These are phyloP conservation scores for Epichloe coenophiala DNA, from an alignment of 2,329 filamentous ascomycete species.

Conservation along the genomic window DNA sequence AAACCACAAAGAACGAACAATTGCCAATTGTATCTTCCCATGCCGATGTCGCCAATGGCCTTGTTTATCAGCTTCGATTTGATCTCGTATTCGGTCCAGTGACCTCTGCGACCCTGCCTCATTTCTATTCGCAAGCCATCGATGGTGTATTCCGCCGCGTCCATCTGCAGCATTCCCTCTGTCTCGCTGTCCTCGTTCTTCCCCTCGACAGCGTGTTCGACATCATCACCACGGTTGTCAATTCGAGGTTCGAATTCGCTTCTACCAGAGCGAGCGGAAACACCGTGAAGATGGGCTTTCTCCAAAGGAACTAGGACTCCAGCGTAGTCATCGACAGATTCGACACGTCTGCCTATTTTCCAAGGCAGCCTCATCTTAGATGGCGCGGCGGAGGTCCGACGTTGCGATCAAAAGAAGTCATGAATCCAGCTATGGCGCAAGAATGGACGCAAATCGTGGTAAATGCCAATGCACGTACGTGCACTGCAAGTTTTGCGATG, in stretches of 20 bases:
- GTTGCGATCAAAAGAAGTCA: not conserved
- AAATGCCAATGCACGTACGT: not conserved
- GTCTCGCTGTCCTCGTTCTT: constrained; percentile 26
- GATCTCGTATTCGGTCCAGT: constrained; percentile 60
- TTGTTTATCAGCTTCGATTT: constrained; percentile 74
- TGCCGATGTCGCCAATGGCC: constrained; percentile 76
- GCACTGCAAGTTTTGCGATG: not conserved
- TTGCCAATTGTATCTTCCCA: constrained; percentile 79
- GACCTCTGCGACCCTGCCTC: constrained; percentile 42
- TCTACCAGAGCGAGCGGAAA: constrained; percentile 33
- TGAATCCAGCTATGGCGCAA: not conserved
- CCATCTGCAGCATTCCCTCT: constrained; percentile 39
- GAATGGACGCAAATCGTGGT: not conserved
- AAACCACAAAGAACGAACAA: constrained; percentile 71
- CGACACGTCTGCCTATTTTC: constrained; percentile 19
- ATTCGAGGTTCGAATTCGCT: constrained; percentile 28
- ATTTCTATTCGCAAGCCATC: constrained; percentile 57
- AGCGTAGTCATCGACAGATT: constrained; percentile 36
- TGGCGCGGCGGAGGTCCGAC: not conserved
- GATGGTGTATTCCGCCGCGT: constrained; percentile 48
- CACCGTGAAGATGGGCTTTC: constrained; percentile 41
- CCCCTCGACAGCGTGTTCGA: constrained; percentile 14
- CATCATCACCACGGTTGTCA: constrained; percentile 23
- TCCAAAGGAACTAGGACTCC: constrained; percentile 40
- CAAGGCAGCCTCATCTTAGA: constrained; percentile 18